Evolutionary conservation across 1,284 basidiomycete genomes (phyloP).

Genomic region (Schizophyllum amplum): DNA sequence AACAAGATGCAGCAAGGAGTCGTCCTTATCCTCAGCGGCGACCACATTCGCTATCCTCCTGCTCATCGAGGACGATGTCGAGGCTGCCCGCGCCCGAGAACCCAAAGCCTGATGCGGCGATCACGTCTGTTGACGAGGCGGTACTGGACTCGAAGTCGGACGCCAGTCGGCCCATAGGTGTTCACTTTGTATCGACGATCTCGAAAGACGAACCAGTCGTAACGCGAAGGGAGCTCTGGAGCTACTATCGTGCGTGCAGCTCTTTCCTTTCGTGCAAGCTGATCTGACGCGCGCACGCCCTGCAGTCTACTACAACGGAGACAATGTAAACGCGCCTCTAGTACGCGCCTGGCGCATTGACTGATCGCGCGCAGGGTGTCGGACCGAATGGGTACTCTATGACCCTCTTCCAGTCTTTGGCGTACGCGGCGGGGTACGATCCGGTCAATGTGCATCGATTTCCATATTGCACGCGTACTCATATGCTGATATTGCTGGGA

Average conservation of each 20-base stretch:
- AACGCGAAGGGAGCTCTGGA: constrained; percentile 13
- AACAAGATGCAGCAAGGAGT: not conserved
- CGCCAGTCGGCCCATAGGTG: not conserved
- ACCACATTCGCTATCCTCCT: not conserved
- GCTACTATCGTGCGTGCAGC: constrained; percentile 12
- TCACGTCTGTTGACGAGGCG: constrained; percentile 10
- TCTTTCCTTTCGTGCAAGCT: not conserved
- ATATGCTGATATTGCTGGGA: too few relatives aligned
- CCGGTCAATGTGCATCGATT: constrained; percentile 26
- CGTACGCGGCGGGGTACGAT: constrained; percentile 59
- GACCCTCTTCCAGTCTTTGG: constrained; percentile 67
- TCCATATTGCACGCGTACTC: too few relatives aligned
- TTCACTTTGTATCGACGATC: constrained; percentile 27
- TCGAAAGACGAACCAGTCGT: constrained; percentile 28
- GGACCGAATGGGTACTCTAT: constrained; percentile 13
- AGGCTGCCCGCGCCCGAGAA: constrained; percentile 11
- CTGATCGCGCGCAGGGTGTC: constrained; percentile 5
- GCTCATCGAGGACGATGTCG: constrained; percentile 7
- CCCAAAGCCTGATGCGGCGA: constrained; percentile 7
- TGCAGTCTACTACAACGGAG: constrained; percentile 12
- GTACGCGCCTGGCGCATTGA: not conserved
- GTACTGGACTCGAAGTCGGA: constrained; percentile 2
- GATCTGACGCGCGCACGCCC: not conserved
- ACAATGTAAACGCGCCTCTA: constrained; percentile 1
- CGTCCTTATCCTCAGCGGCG: not conserved